Percentiles rank a stretch among this genome's conserved stretches.
These are phyloP conservation scores for Naganishia sp. DNA, from an alignment of 1,284 basidiomycete species.

Conservation along the genomic window DNA sequence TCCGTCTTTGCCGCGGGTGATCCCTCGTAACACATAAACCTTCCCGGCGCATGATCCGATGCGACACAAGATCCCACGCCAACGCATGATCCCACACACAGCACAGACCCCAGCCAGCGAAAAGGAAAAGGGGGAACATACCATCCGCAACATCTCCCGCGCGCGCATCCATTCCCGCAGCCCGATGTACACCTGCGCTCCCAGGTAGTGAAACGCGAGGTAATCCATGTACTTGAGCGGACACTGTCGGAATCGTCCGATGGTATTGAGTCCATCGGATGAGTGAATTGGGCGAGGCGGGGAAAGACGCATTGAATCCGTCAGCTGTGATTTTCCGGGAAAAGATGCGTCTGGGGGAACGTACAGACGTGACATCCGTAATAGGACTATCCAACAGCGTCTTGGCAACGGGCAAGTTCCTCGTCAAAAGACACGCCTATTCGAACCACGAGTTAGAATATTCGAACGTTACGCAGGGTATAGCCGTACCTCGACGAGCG, in stretches of 20 bases:
- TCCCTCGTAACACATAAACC: not conserved
- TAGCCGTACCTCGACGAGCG: slow-evolving; percentile 17
- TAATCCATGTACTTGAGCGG: slow-evolving; percentile 22
- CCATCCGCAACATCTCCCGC: slow-evolving; percentile 24
- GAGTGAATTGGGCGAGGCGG: not conserved
- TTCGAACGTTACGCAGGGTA: not conserved
- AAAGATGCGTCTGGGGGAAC: not conserved
- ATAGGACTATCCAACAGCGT: slow-evolving; percentile 5
- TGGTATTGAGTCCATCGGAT: not conserved
- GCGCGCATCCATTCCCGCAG: slow-evolving; percentile 24
- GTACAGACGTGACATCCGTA: slow-evolving; percentile 9
- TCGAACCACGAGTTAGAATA: not conserved
- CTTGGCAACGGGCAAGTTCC: slow-evolving; percentile 9
- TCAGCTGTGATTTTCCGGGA: not conserved
- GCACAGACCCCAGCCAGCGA: not conserved
- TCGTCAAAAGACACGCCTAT: slow-evolving; percentile 6
- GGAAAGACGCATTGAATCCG: not conserved
- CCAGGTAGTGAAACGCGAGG: slow-evolving; percentile 25
- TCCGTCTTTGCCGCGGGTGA: not conserved
- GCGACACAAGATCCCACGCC: not conserved
- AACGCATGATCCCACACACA: not conserved
- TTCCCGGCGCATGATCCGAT: too few relatives aligned
- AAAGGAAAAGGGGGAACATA: not conserved
- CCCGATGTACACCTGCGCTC: slow-evolving; percentile 15
- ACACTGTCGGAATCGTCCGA: not conserved